Percentiles rank a stretch among this genome's conserved stretches.
phyloP scores from a whole-genome alignment of 129 eudicot genomes.

The Flaveria bidentis region DNA sequence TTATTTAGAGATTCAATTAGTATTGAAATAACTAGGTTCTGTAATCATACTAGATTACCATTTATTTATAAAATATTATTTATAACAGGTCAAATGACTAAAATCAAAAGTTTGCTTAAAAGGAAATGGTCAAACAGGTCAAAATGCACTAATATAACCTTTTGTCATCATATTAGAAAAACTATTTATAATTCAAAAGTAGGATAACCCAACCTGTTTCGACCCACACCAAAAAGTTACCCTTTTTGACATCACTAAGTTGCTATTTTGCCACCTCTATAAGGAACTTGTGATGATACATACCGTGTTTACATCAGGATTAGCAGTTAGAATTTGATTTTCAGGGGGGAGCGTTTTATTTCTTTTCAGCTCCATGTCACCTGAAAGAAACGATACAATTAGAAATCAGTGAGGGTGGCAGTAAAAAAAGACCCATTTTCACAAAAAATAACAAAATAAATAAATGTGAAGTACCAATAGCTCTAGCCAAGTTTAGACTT shows the following conservation, averaged over 20 bases:
- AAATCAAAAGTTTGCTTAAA: not conserved
- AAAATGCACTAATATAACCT: not conserved
- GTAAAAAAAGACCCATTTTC: not conserved
- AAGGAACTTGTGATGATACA: slow-evolving; percentile 31
- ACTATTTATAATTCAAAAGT: not conserved
- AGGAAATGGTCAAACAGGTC: not conserved
- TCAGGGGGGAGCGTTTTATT: slow-evolving; percentile 82
- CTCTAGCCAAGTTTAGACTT: slow-evolving; percentile 82
- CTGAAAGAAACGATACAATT: slow-evolving; percentile 43
- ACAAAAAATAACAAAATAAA: not conserved
- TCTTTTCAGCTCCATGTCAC: slow-evolving; percentile 83
- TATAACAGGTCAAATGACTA: not conserved
- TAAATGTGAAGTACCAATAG: slow-evolving; percentile 56
- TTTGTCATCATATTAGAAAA: not conserved
- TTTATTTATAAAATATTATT: not conserved
- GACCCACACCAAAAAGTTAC: not conserved
- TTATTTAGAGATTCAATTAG: not conserved
- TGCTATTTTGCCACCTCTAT: slow-evolving; percentile 12
- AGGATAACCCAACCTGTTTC: not conserved
- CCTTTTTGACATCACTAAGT: not conserved
- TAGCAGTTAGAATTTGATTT: slow-evolving; percentile 81
- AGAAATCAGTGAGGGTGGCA: slow-evolving; percentile 1
- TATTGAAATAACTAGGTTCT: not conserved
- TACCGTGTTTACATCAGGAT: slow-evolving; percentile 82
- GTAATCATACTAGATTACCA: not conserved